Evolutionary conservation across 2,329 filamentous ascomycete genomes (phyloP), one percentile per base, ranked within the genome.

Genomic region (Hirsutella rhossiliensis): DNA sequence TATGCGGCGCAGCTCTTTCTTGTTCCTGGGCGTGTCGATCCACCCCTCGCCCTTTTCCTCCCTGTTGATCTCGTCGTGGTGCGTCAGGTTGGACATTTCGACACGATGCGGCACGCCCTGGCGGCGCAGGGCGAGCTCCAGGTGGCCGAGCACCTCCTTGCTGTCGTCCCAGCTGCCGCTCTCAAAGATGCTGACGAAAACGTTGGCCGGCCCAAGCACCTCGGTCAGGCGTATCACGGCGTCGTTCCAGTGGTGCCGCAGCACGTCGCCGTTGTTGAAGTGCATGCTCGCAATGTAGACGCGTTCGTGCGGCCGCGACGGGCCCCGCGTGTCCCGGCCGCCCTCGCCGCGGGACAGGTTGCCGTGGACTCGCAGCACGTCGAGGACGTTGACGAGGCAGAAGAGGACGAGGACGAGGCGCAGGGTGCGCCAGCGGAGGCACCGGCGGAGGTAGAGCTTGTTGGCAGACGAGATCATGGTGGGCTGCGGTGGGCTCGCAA

Each of bases 251-350:
- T 80, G 71, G 5, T 65, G 64, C 8, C 73, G 69, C 2, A 87
- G 66, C 20, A 84, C 64, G 2, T 58, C 56, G 47, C 74, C 82
- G 49, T 76, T 76, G 53, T 83, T 85, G 71, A 80, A 84, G 54
- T 84, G 80, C 56, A 82, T 76, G 48, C 75, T 76, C 5, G 80
- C 76, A 47, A 87, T 83, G 62, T 78, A 87, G 48, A 87, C 72
- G 49, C 65, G 62, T 53, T 66, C 61, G 40, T 48, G 52, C 19
- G 51, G 56, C 38, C 57, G 55, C 43, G 56, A 51, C 43, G 53
- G 49, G 38, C 45, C 41, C 23, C 44, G 30, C 41, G 41, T 46
- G 43, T 31, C 53, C 45, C 48, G 47, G 28, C 45, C 54, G 43
- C 60, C 52, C 46, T 55, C 54, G 50, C 54, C 48, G 50, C 29